Conservation (phyloP, 345 rosid genomes). For the Triadica sebifera region DNA sequence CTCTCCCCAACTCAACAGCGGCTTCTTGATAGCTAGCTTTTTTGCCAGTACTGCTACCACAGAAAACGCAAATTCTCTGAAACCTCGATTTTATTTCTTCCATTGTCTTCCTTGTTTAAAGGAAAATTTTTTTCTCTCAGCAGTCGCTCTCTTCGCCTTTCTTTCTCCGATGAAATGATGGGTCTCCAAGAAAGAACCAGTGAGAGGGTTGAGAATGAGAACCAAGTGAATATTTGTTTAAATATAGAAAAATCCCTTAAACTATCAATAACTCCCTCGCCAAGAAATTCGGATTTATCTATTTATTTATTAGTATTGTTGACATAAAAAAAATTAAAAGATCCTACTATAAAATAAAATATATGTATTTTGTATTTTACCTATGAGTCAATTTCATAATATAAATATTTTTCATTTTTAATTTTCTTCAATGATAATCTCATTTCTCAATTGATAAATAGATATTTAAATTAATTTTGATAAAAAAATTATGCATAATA, state of each 20-base stretch:
- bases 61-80: conserved; percentile 80
- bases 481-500: no score
- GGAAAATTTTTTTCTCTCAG: conserved; percentile 15
- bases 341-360: no score
- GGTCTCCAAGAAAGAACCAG: not conserved
- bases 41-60: conserved; percentile 83
- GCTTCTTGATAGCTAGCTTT: conserved; percentile 79
- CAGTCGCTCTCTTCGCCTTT: not conserved
- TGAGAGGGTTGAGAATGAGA: conserved; percentile 23
- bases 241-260: conserved; percentile 13
- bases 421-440: no score
- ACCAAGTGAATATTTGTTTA: conserved; percentile 17
- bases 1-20: conserved; percentile 72
- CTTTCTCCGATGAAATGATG: not conserved
- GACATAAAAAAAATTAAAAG: not conserved
- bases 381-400: no score
- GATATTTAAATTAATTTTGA: no score
- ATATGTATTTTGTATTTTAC: no score
- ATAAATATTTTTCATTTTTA: no score
- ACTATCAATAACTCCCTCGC: not conserved
- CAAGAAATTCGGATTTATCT: not conserved
- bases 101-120: conserved; percentile 17
- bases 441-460: no score
- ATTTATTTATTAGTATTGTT: not conserved
- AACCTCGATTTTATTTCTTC: conserved; percentile 67